Base-by-base conservation (phyloP, 2,329 filamentous ascomycete genomes). In the Arthrobotrys conoides region DNA sequence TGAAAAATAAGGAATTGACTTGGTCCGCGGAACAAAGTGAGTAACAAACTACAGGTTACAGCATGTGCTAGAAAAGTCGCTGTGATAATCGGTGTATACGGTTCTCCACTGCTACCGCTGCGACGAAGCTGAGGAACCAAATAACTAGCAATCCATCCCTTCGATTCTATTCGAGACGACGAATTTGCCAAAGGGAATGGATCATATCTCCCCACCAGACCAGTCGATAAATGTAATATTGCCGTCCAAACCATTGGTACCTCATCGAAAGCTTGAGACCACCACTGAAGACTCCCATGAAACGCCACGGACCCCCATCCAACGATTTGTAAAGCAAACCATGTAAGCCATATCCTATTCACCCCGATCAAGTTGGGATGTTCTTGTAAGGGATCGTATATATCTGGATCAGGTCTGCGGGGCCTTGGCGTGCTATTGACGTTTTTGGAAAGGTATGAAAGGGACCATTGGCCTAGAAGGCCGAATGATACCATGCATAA, bases 221-320 rank as follows among this genome's bases (percentile, higher is more conserved):
- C 68, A 16, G 69, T 79, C 2, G 55, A 48, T 22, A 79, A 18
- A 24, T 72, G 68, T 3, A 79, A 51, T 20, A 65, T 69, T 2
- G 76, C 68, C 3, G 69, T 73, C 76, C 76, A 79, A 33, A 79
- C 76, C 76, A 79, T 79, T 3, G 76, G 73, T 12, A 79, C 64
- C 36, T 79, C 76, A 30, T 79, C 76, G 49, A 79, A 71, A 8
- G 76, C 76, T 44, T 79, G 76, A 1, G 69, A 67, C 69, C 69
- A 72, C 76, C 68, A 72, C 12, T 73, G 76, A 1, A 73, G 53
- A 48, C 73, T 77, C 6, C 69, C 76, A 48, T 79, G 76, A 20
- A 79, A 73, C 48, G 76, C 76, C 30, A 77, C 67, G 10, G 76
- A 72, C 0, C 76, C 76, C 76, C 76, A 79, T 1, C 76, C 76